Evolutionary conservation across 352 stramenopile genomes (phyloP).

Genomic region (Phytophthora fragariaefolia): DNA sequence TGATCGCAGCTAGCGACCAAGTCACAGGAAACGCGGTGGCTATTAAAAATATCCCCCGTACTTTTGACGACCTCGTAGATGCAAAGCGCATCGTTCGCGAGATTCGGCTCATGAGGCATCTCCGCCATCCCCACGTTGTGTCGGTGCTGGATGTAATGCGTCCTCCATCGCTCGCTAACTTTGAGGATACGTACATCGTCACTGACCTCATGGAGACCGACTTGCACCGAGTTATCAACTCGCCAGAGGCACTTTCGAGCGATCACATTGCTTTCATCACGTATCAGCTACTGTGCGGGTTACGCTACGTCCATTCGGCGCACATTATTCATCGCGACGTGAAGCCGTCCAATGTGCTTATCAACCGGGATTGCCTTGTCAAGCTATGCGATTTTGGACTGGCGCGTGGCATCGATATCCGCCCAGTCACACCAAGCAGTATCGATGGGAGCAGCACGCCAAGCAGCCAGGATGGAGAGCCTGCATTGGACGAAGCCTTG

Average conservation of each 20-base stretch:
- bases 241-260: constrained; percentile 63
- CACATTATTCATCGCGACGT: constrained; percentile 92
- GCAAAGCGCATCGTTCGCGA: constrained; percentile 87
- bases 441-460: constrained; percentile 35
- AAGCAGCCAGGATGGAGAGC: constrained; percentile 45
- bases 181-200: constrained; percentile 89
- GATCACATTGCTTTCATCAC: constrained; percentile 87
- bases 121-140: constrained; percentile 74
- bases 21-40: constrained; percentile 82
- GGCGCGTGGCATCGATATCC: constrained; percentile 73
- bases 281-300: constrained; percentile 82
- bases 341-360: constrained; percentile 97
- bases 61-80: constrained; percentile 85
- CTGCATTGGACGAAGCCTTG: constrained; percentile 58
- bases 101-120: constrained; percentile 84
- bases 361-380: constrained; percentile 92
- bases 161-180: constrained; percentile 67
- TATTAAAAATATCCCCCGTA: constrained; percentile 89
- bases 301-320: constrained; percentile 90
- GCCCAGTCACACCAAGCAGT: constrained; percentile 29
- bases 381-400: constrained; percentile 93
- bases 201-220: constrained; percentile 87
- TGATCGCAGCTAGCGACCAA: constrained; percentile 84
- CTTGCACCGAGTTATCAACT: constrained; percentile 85
- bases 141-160: constrained; percentile 81